Evolutionary conservation across 2,329 filamentous ascomycete species (phyloP).

Genomic region (Leptodontidium sp.): DNA sequence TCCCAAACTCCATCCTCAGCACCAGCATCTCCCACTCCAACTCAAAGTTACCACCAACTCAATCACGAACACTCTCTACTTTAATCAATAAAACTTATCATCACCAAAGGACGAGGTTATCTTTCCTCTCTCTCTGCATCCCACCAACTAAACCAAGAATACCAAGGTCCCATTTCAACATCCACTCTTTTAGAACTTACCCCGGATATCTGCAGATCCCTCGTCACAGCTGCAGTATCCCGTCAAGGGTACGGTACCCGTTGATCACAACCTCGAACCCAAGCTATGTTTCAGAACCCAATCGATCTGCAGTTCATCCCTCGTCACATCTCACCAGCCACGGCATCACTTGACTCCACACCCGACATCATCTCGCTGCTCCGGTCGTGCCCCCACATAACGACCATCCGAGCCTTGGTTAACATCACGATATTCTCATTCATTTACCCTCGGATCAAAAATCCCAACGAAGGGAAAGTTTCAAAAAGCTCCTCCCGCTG

Average conservation of each 20-base stretch:
- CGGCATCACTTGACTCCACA: slow-evolving; percentile 4
- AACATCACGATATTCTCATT: too few species aligned
- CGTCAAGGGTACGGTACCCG: neutral
- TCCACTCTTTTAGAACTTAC: neutral
- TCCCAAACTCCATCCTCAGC: too few species aligned
- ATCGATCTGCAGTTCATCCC: slow-evolving; percentile 4
- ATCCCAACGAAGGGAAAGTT: neutral
- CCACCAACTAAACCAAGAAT: neutral
- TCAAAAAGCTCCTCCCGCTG: too few species aligned
- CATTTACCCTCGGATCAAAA: too few species aligned
- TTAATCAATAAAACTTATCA: too few species aligned
- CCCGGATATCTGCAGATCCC: neutral
- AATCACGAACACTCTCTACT: too few species aligned
- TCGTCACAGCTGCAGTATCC: neutral
- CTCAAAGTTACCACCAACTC: too few species aligned
- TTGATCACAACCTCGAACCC: neutral
- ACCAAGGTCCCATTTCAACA: neutral
- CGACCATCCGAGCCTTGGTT: neutral
- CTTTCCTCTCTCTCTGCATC: too few species aligned
- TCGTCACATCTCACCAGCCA: slow-evolving; percentile 9
- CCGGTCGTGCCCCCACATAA: neutral
- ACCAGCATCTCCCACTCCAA: too few species aligned
- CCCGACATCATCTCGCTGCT: slow-evolving; percentile 3
- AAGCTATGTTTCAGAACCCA: neutral
- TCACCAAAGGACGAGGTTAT: too few species aligned